Evolutionary conservation across 1,284 basidiomycete genomes (phyloP).

Genomic region (Heimioporus retisporus): DNA sequence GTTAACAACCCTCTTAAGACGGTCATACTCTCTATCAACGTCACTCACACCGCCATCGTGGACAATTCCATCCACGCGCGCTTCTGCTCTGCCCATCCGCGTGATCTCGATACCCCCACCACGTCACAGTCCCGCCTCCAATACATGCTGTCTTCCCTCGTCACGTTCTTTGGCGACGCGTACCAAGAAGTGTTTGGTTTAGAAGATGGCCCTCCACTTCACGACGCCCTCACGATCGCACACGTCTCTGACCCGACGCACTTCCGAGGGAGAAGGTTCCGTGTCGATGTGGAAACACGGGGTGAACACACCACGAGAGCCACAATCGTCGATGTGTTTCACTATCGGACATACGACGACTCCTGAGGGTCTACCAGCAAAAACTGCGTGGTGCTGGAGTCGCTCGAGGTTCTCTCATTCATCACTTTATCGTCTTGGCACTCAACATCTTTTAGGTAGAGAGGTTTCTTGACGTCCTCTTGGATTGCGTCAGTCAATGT

Average conservation of each 20-base stretch:
- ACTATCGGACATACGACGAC: conserved; percentile 65
- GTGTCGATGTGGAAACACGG: conserved; percentile 81
- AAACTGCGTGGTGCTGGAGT: conserved; percentile 78
- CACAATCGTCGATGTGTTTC: conserved; percentile 81
- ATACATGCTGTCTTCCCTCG: conserved; percentile 77
- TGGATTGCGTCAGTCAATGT: no score
- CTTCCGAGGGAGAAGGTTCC: conserved; percentile 68
- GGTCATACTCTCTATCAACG: conserved; percentile 86
- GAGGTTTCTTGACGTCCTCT: conserved; percentile 35
- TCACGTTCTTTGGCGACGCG: conserved; percentile 75
- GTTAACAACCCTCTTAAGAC: conserved; percentile 66
- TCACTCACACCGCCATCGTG: conserved; percentile 86
- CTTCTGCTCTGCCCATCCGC: conserved; percentile 59
- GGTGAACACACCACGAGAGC: conserved; percentile 75
- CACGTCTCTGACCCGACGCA: conserved; percentile 74
- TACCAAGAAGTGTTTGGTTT: conserved; percentile 82
- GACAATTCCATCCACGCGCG: conserved; percentile 60
- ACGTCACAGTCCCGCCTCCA: conserved; percentile 66
- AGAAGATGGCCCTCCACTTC: conserved; percentile 80
- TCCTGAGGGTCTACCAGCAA: conserved; percentile 75
- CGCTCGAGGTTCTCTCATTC: conserved; percentile 64
- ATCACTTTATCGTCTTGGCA: background rate
- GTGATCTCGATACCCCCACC: background rate
- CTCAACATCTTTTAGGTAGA: no score
- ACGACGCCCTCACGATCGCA: conserved; percentile 84